Percentiles rank a stretch among this genome's conserved stretches.
Conservation (phyloP, 1,284 basidiomycete species). For the Moesziomyces parantarcticus region DNA sequence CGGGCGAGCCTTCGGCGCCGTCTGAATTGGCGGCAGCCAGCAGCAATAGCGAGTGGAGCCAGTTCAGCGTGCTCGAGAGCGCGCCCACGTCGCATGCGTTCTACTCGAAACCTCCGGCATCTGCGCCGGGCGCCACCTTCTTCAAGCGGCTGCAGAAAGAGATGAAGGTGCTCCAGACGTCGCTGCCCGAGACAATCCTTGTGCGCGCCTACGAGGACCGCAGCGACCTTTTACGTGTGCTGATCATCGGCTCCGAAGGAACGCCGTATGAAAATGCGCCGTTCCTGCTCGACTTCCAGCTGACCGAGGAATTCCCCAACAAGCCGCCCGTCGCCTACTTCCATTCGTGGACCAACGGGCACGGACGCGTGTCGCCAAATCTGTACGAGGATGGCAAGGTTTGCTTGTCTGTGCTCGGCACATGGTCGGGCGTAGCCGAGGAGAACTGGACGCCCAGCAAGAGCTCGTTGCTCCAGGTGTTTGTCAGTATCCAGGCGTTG, state of each 20-base stretch:
- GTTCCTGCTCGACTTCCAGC: slow-evolving; percentile 92
- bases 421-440: slow-evolving; percentile 78
- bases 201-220: slow-evolving; percentile 77
- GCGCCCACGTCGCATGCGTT: slow-evolving; percentile 53
- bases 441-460: slow-evolving; percentile 72
- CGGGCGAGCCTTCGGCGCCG: slow-evolving; percentile 14
- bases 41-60: slow-evolving; percentile 31
- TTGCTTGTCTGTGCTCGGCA: slow-evolving; percentile 88
- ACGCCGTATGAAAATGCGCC: slow-evolving; percentile 88
- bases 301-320: slow-evolving; percentile 79
- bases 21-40: slow-evolving; percentile 21
- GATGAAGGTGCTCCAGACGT: slow-evolving; percentile 80
- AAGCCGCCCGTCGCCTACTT: slow-evolving; percentile 89
- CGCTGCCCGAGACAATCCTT: slow-evolving; percentile 71
- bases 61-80: slow-evolving; percentile 50
- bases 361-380: slow-evolving; percentile 80
- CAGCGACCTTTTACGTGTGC: slow-evolving; percentile 82
- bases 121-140: slow-evolving; percentile 74
- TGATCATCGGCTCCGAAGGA: slow-evolving; percentile 91
- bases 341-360: slow-evolving; percentile 91
- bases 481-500: slow-evolving; percentile 91
- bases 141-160: slow-evolving; percentile 81
- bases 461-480: slow-evolving; percentile 87
- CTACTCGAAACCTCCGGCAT: slow-evolving; percentile 17
- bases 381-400: slow-evolving; percentile 96